A percentile compares a stretch with the other conserved stretches of the same genome.
phyloP scores from a whole-genome alignment of 2,329 filamentous ascomycete species.

The Didymella sp. region DNA sequence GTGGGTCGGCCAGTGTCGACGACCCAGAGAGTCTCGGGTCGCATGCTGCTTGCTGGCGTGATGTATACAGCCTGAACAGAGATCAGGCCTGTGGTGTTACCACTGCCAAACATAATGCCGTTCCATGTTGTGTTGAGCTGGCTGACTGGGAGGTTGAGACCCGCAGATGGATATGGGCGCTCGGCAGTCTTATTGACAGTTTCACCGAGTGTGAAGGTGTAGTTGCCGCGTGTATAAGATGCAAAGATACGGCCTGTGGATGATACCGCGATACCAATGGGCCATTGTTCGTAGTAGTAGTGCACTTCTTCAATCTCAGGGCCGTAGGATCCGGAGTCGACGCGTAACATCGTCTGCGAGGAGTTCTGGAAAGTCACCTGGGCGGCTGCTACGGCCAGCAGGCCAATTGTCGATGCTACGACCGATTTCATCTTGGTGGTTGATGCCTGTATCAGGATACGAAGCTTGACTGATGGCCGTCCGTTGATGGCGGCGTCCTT shows the following conservation, averaged over 20 bases:
- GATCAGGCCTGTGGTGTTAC: conserved; percentile 55
- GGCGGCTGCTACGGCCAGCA: neutral
- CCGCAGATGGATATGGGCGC: conserved; percentile 54
- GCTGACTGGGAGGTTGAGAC: conserved; percentile 54
- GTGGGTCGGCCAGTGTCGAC: conserved; percentile 58
- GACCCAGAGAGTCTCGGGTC: conserved; percentile 53
- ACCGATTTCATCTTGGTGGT: conserved; percentile 1
- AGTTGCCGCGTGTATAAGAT: conserved; percentile 57
- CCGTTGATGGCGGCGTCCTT: neutral
- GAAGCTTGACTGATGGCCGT: neutral
- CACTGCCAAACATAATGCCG: conserved; percentile 55
- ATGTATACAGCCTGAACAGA: conserved; percentile 60
- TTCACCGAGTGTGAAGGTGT: conserved; percentile 58
- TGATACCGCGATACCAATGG: conserved; percentile 58
- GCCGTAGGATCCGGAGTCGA: conserved; percentile 58
- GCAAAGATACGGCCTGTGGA: conserved; percentile 58
- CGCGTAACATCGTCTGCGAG: conserved; percentile 48
- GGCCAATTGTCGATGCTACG: neutral
- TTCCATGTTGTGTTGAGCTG: conserved; percentile 53
- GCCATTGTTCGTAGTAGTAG: conserved; percentile 59
- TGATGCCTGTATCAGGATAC: neutral
- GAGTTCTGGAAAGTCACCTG: conserved; percentile 29
- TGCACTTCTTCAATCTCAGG: conserved; percentile 56
- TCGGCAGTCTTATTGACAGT: conserved; percentile 58
- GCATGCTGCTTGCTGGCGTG: conserved; percentile 49